phyloP scores from a whole-genome alignment of 768 basidiomycete species.

The Strobilomyces confusus region DNA sequence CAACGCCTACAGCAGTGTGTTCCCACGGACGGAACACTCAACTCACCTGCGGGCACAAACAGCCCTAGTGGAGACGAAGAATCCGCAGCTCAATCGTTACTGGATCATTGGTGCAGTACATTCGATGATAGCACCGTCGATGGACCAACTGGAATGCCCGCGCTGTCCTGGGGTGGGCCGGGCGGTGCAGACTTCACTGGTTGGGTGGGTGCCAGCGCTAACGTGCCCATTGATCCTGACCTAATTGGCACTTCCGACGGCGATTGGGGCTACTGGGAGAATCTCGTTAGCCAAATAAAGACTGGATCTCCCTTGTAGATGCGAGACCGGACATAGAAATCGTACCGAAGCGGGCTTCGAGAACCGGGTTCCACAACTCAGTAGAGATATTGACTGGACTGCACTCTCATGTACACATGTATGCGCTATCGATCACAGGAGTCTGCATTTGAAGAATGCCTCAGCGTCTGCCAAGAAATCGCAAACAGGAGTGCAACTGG shows the following conservation, averaged over 20 bases:
- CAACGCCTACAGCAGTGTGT: slow-evolving; percentile 55
- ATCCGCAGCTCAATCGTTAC: slow-evolving; percentile 66
- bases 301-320: slow-evolving; percentile 33
- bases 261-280: slow-evolving; percentile 82
- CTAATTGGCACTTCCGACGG: slow-evolving; percentile 52
- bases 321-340: slow-evolving; percentile 2
- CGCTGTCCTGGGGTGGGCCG: slow-evolving; percentile 58
- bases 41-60: slow-evolving; percentile 61
- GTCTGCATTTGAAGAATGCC: background rate
- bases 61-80: slow-evolving; percentile 74
- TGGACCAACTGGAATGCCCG: slow-evolving; percentile 41
- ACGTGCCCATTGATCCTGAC: slow-evolving; percentile 40
- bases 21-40: slow-evolving; percentile 41
- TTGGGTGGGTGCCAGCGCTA: slow-evolving; percentile 47
- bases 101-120: slow-evolving; percentile 86
- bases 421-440: slow-evolving; percentile 4
- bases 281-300: slow-evolving; percentile 56
- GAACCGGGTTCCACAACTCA: background rate
- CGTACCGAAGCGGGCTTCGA: slow-evolving; percentile 9
- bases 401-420: slow-evolving; percentile 9
- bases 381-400: slow-evolving; percentile 7
- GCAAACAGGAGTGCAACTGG: no score
- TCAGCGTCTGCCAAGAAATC: no score
- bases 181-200: slow-evolving; percentile 54
- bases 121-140: slow-evolving; percentile 64